phyloP scores from a whole-genome alignment of 2,329 filamentous ascomycete species.

The Alternaria sp. region DNA sequence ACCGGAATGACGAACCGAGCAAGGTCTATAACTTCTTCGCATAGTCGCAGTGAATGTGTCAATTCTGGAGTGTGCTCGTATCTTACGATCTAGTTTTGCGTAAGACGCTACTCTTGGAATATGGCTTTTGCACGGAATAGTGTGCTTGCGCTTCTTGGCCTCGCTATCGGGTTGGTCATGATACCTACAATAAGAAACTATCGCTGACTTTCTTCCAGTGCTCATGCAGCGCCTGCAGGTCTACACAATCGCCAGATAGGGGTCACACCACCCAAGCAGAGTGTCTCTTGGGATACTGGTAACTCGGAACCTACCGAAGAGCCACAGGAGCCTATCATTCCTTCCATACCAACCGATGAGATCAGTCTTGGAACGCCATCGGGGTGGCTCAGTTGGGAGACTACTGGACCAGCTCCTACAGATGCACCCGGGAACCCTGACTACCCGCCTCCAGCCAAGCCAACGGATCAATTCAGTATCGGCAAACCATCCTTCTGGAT shows the following conservation, averaged over 20 bases:
- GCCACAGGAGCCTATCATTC: conserved; percentile 18
- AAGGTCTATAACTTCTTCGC: conserved; percentile 39
- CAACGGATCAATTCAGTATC: conserved; percentile 28
- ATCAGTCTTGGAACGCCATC: conserved; percentile 19
- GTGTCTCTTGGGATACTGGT: conserved; percentile 28
- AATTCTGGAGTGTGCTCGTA: conserved; percentile 18
- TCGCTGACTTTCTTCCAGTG: conserved; percentile 22
- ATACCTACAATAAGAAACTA: not conserved
- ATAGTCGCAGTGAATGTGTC: conserved; percentile 11
- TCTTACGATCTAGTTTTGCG: not conserved
- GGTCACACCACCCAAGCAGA: conserved; percentile 26
- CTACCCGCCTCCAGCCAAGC: conserved; percentile 18
- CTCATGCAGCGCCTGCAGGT: conserved; percentile 31
- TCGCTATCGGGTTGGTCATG: conserved; percentile 35
- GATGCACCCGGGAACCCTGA: conserved; percentile 14
- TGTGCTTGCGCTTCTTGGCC: conserved; percentile 37
- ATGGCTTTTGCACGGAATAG: conserved; percentile 39
- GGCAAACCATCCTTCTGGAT: conserved; percentile 14
- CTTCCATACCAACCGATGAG: conserved; percentile 16
- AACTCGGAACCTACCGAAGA: conserved; percentile 21
- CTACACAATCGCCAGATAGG: conserved; percentile 28
- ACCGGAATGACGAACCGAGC: conserved; percentile 18
- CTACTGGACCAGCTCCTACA: conserved; percentile 12
- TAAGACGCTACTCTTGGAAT: conserved; percentile 9
- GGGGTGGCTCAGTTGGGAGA: conserved; percentile 21